Conservation (phyloP, 2,329 filamentous ascomycete species). For the Alternaria sp. region DNA sequence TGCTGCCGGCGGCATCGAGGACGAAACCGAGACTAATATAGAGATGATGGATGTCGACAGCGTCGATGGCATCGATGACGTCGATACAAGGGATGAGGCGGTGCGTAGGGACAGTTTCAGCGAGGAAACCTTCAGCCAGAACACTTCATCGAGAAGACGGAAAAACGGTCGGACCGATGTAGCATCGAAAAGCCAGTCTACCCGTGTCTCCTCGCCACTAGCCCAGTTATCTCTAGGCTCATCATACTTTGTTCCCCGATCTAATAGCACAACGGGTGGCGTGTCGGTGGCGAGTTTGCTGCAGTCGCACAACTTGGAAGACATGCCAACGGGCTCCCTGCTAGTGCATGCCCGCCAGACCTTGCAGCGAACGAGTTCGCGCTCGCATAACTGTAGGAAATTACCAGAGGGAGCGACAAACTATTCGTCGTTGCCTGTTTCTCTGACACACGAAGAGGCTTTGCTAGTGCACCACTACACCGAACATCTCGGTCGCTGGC, state of each 20-base stretch:
- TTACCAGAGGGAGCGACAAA: constrained; percentile 4
- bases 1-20: constrained; percentile 14
- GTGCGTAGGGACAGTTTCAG: constrained; percentile 2
- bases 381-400: not conserved
- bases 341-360: constrained; percentile 1
- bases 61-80: constrained; percentile 14
- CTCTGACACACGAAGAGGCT: constrained; percentile 13
- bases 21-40: constrained; percentile 14
- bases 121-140: constrained; percentile 23
- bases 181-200: constrained; percentile 15
- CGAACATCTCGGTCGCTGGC: too few species aligned
- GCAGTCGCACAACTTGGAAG: constrained; percentile 9
- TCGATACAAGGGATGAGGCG: not conserved
- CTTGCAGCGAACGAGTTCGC: constrained; percentile 1
- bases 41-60: constrained; percentile 27
- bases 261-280: constrained; percentile 11
- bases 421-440: constrained; percentile 14
- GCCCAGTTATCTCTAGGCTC: constrained; percentile 25
- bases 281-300: constrained; percentile 25
- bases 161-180: constrained; percentile 21
- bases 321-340: constrained; percentile 5
- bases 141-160: constrained; percentile 25
- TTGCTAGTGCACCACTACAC: too few species aligned
- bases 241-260: constrained; percentile 12
- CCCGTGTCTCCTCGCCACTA: constrained; percentile 21